Conservation (phyloP, 2,329 filamentous ascomycete species). For the Intubia oerlemansii region DNA sequence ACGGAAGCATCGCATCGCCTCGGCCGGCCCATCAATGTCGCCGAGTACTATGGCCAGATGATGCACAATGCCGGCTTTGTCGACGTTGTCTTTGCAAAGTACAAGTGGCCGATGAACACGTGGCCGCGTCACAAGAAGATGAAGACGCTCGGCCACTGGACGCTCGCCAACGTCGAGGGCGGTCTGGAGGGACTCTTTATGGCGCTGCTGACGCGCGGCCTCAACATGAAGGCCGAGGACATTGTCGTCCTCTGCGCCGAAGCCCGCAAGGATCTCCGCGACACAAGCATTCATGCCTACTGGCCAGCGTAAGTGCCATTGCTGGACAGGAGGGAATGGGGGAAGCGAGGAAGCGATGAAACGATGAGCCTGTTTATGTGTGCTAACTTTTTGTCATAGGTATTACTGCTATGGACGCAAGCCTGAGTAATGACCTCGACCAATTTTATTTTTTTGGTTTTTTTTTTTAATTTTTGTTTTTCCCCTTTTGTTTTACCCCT, state of each 20-base stretch:
- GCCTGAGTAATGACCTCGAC: slow-evolving; percentile 1
- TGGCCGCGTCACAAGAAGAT: slow-evolving; percentile 12
- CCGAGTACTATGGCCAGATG: slow-evolving; percentile 8
- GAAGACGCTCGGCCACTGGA: slow-evolving; percentile 12
- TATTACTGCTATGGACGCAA: slow-evolving; percentile 5
- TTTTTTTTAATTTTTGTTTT: not conserved
- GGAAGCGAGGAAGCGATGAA: too few relatives aligned
- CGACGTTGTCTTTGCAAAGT: slow-evolving; percentile 10
- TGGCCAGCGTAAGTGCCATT: slow-evolving; percentile 11
- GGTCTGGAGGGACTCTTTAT: slow-evolving; percentile 13
- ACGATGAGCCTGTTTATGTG: too few relatives aligned
- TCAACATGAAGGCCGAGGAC: slow-evolving; percentile 11
- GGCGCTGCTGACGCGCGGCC: slow-evolving; percentile 12
- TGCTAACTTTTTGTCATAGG: not conserved
- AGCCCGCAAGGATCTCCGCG: slow-evolving; percentile 9
- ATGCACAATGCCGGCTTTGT: slow-evolving; percentile 12
- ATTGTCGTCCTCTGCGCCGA: slow-evolving; percentile 7
- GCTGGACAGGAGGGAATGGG: too few relatives aligned
- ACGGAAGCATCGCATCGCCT: slow-evolving; percentile 5
- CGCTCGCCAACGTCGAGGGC: slow-evolving; percentile 10
- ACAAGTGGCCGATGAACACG: slow-evolving; percentile 11
- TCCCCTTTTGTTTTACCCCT: not conserved
- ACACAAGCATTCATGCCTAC: slow-evolving; percentile 11
- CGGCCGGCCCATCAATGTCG: slow-evolving; percentile 7
- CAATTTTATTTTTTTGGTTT: not conserved